A percentile compares a stretch with the other conserved stretches of the same genome.
phyloP scores from a whole-genome alignment of 345 rosid species.

The Eucalyptus regnans region DNA sequence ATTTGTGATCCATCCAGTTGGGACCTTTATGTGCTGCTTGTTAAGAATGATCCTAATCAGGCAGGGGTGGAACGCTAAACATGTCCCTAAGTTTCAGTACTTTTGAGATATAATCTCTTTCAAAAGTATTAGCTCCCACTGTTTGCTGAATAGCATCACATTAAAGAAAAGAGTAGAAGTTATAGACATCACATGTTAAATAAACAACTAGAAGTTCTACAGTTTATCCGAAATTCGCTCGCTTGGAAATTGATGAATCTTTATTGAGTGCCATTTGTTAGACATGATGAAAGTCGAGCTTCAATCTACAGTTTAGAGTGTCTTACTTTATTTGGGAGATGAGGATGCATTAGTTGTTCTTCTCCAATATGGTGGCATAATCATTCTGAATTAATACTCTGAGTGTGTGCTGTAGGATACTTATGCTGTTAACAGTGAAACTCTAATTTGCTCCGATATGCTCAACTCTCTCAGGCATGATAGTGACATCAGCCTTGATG shows the following conservation, averaged over 20 bases:
- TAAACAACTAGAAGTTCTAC: neutral
- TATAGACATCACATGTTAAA: neutral
- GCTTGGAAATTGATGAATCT: neutral
- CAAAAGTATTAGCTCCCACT: neutral
- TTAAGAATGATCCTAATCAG: neutral
- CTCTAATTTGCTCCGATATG: neutral
- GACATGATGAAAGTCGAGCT: neutral
- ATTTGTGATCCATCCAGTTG: neutral
- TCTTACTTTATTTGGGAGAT: neutral
- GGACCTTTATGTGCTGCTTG: neutral
- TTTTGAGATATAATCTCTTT: neutral
- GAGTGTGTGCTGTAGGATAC: neutral
- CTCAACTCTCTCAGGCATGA: conserved; percentile 26
- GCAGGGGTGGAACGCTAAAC: neutral
- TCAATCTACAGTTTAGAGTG: neutral
- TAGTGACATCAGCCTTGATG: conserved; percentile 52
- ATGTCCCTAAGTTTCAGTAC: neutral
- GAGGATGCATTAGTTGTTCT: neutral
- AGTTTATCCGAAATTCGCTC: neutral
- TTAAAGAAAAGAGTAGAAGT: neutral
- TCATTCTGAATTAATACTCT: neutral
- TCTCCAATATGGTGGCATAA: neutral
- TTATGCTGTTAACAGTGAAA: neutral
- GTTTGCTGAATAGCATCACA: neutral
- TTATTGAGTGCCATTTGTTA: neutral